These are phyloP conservation scores for Yamadazyma atlantica DNA, from an alignment of 1,139 yeast genomes.

Conservation along the genomic window DNA sequence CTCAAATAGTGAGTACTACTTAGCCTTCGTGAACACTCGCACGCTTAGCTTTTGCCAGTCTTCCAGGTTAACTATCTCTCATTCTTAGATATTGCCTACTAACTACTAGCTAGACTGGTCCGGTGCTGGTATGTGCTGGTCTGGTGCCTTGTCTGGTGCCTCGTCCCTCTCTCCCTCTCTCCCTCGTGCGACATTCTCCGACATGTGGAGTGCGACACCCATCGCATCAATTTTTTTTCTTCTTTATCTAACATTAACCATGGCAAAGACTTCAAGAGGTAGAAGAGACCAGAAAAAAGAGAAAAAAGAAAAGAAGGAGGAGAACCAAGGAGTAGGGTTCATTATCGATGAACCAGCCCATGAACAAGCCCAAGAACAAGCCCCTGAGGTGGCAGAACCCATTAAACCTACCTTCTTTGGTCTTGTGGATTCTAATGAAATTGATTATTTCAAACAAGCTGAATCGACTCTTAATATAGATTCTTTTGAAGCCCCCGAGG, in stretches of 20 bases:
- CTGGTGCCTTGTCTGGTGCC: no score
- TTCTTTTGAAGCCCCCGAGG: slow-evolving; percentile 75
- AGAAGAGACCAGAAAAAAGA: slow-evolving; percentile 58
- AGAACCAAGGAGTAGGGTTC: slow-evolving; percentile 13
- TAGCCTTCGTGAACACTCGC: no score
- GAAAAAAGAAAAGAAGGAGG: slow-evolving; percentile 14
- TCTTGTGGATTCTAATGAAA: slow-evolving; percentile 75
- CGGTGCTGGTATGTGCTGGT: no score
- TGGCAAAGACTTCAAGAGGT: slow-evolving; percentile 52
- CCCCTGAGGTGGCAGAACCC: slow-evolving; percentile 3
- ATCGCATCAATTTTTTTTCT: not conserved
- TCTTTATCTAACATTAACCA: not conserved
- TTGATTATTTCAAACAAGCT: slow-evolving; percentile 90
- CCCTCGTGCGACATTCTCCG: not conserved
- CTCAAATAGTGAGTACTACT: no score
- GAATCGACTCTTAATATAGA: slow-evolving; percentile 82
- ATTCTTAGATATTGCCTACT: no score
- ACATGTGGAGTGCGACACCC: slow-evolving; percentile 1
- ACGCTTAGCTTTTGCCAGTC: no score
- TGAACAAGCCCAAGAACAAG: slow-evolving; percentile 6
- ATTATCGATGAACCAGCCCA: slow-evolving; percentile 14
- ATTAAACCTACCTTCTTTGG: slow-evolving; percentile 65
- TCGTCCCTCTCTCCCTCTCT: no score
- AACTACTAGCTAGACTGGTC: no score
- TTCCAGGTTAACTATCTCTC: no score